Conservation (phyloP, 257 asterid species). For the Solanum paucissectum region DNA sequence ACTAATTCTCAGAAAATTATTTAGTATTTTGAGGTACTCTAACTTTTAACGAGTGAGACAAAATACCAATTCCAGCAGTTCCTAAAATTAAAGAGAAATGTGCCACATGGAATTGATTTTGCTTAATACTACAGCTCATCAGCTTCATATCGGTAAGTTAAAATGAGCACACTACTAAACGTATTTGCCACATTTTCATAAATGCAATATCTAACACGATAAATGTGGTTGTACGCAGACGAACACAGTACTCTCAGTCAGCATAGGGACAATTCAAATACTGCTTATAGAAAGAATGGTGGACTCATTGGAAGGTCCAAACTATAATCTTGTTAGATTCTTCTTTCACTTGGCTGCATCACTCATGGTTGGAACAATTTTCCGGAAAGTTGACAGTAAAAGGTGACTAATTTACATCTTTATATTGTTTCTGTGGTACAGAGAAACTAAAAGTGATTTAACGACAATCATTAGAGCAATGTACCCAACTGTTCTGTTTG, state of each 20-base stretch:
- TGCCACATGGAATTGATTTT: conserved; percentile 73
- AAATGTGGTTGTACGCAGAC: conserved; percentile 17
- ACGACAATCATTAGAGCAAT: conserved; percentile 63
- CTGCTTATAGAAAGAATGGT: conserved; percentile 82
- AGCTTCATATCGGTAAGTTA: conserved; percentile 38
- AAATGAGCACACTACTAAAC: not conserved
- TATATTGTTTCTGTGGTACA: conserved; percentile 4
- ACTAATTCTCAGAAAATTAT: conserved; percentile 37
- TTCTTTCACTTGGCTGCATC: conserved; percentile 61
- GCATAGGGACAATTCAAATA: conserved; percentile 53
- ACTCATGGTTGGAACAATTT: conserved; percentile 58
- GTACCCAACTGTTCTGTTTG: conserved; percentile 57
- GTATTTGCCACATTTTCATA: not conserved
- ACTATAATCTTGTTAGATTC: no score
- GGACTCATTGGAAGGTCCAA: conserved; percentile 47
- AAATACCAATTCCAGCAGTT: conserved; percentile 32
- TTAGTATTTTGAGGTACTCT: conserved; percentile 54
- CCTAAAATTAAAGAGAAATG: conserved; percentile 58
- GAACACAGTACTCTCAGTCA: conserved; percentile 57
- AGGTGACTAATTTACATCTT: not conserved
- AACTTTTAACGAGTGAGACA: not conserved
- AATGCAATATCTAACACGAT: not conserved
- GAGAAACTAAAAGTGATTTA: conserved; percentile 43
- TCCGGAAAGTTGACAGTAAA: conserved; percentile 61
- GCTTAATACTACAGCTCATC: conserved; percentile 46